Base-by-base conservation (phyloP, 352 stramenopile genomes). In the Phytophthora chlamydospora region DNA sequence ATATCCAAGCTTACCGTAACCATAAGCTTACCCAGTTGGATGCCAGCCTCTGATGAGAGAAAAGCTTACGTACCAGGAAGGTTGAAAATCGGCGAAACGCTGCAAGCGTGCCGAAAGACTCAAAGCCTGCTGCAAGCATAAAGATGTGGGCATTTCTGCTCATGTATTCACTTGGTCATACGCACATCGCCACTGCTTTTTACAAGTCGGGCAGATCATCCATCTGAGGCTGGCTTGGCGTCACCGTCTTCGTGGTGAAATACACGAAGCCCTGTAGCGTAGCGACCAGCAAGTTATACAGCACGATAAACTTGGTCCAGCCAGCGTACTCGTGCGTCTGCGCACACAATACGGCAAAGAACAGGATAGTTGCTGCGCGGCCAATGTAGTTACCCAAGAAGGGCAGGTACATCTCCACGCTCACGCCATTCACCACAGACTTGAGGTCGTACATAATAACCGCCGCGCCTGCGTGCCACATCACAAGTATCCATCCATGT, bases 301-400 rank as follows among this genome's bases (percentile, higher is more conserved):
- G 66, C 33, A 93, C 75, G 42, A 93, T 79, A 21, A 87, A 68
- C 58, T 80, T 81, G 35, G 80, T 91, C 80, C 83, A 93, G 42
- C 84, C 84, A 1, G 62, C 64, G 58, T 86, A 93, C 11, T 82
- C 63, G 59, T 86, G 81, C 51, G 76, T 80, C 62, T 93, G 84
- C 17, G 67, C 72, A 55, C 84, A 90, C 16, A 95, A 66, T 29
- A 88, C 84, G 2, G 84, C 83, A 54, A 95, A 91, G 68, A 90
- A 95, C 12, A 90, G 64, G 47, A 95, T 85, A 44, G 84, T 91
- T 21, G 86, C 60, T 14, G 83, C 84, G 21, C 86, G 86, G n/a
- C 86, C 86, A 14, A 95, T 85, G 66, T 93, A 93, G 64, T 93
- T 95, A 62, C 84, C 83, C 9, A 95, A 62, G 62, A 95, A 95